These are phyloP conservation scores for Mycena vitilis DNA, from an alignment of 768 basidiomycete genomes.

Conservation along the genomic window DNA sequence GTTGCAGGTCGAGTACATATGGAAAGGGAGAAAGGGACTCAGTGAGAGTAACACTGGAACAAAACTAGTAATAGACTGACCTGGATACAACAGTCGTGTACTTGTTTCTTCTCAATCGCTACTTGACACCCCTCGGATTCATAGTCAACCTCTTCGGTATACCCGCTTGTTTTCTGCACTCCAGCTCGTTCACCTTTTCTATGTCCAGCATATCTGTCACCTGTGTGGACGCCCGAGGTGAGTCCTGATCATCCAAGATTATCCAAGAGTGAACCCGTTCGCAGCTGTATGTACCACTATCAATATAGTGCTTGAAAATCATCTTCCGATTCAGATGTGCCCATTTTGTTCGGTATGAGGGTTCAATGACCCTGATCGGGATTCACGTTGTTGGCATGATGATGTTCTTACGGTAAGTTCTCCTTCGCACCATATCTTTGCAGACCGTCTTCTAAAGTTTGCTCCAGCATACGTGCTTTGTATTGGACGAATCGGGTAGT, in stretches of 20 bases:
- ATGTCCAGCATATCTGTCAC: background rate
- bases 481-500: slow-evolving; percentile 49
- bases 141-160: background rate
- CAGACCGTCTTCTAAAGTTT: background rate
- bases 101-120: background rate
- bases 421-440: no score
- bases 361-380: slow-evolving; percentile 64
- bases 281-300: slow-evolving; percentile 17
- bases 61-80: background rate
- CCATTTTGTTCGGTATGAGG: slow-evolving; percentile 63
- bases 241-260: slow-evolving; percentile 12
- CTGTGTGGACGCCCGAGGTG: slow-evolving; percentile 40
- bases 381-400: slow-evolving; percentile 66
- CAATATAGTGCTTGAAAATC: no score
- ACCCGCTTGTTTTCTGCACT: background rate
- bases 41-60: background rate
- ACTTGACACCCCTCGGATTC: background rate
- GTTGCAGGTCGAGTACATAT: background rate
- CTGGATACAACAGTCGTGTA: background rate
- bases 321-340: slow-evolving; percentile 47
- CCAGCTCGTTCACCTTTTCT: background rate
- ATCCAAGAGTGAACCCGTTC: background rate
- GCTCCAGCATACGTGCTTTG: slow-evolving; percentile 47
- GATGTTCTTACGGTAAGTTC: slow-evolving; percentile 63
- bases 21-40: background rate